Conservation (phyloP, 192 early-diverging fungal species). For the Spizellomyces sp. region DNA sequence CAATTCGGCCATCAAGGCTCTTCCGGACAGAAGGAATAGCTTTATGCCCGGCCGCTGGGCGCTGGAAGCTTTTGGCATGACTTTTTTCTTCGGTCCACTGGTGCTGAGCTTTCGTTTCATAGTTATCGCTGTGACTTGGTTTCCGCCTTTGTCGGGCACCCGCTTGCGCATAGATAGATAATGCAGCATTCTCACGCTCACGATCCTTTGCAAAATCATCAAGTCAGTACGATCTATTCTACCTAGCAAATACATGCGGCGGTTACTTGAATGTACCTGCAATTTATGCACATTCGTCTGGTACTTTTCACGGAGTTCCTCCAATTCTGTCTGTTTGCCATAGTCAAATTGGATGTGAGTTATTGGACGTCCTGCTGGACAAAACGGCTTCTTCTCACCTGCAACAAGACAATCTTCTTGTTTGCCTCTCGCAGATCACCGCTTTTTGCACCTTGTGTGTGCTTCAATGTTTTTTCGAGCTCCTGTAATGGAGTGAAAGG, state of each 20-base stretch:
- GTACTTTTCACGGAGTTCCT: not conserved
- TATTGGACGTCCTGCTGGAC: too few species aligned
- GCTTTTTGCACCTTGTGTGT: slow-evolving; percentile 15
- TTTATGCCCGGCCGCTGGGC: not conserved
- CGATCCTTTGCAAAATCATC: slow-evolving; percentile 9
- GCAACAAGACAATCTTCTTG: not conserved
- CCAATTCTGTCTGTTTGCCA: not conserved
- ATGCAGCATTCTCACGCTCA: slow-evolving; percentile 8
- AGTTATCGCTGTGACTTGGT: not conserved
- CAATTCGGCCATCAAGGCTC: not conserved
- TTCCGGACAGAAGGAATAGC: not conserved
- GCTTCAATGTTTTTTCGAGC: slow-evolving; percentile 6
- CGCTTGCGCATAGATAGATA: slow-evolving; percentile 10
- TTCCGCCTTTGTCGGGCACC: not conserved
- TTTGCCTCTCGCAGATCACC: slow-evolving; percentile 8
- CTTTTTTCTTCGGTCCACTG: not conserved
- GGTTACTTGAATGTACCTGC: slow-evolving; percentile 1
- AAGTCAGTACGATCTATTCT: not conserved
- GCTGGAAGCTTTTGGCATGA: not conserved
- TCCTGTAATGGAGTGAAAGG: not conserved
- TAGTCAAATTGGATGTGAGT: not conserved
- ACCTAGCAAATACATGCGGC: not conserved
- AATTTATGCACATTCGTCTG: not conserved
- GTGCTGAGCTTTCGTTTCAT: not conserved
- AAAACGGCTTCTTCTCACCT: not conserved